Percentiles rank a stretch among this genome's conserved stretches.
Evolutionary conservation across 495 filamentous ascomycete genomes (phyloP).

Genomic region (Xylaria intraflava): DNA sequence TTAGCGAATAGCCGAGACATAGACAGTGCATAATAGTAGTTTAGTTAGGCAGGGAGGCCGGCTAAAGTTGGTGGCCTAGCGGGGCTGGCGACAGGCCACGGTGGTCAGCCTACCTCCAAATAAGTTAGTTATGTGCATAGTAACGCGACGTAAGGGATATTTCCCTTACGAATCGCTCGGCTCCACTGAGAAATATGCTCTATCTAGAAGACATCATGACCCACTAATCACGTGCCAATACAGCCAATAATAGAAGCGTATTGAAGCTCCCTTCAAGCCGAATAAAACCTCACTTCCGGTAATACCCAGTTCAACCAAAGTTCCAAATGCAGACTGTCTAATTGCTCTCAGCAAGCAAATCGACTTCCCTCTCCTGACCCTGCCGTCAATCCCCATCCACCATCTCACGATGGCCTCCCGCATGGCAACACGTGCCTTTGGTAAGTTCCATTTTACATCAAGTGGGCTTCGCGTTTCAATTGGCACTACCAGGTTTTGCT

Average conservation of each 20-base stretch:
- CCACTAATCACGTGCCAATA: constrained; percentile 23
- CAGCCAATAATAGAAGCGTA: constrained; percentile 23
- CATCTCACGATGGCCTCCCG: constrained; percentile 85
- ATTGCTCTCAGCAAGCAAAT: constrained; percentile 26
- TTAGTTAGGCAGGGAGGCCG: no score
- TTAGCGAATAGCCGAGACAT: no score
- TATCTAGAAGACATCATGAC: no score
- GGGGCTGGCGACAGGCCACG: no score
- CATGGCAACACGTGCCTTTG: constrained; percentile 83
- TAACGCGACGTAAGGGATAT: no score
- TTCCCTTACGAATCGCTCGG: no score
- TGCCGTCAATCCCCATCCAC: constrained; percentile 15
- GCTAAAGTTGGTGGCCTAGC: no score
- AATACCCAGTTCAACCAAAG: constrained; percentile 21
- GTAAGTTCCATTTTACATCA: constrained; percentile 49
- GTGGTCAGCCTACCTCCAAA: no score
- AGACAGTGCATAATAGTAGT: no score
- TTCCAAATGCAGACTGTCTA: constrained; percentile 27
- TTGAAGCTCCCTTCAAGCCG: constrained; percentile 23
- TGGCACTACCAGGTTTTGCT: constrained; percentile 9
- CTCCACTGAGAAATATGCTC: no score
- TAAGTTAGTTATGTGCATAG: no score
- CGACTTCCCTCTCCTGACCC: constrained; percentile 37
- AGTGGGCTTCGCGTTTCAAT: constrained; percentile 4
- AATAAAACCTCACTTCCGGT: constrained; percentile 47